Evolutionary conservation across 148 eudicot species (phyloP), one percentile per base, ranked within the genome.

Genomic region (Arctostaphylos glauca): DNA sequence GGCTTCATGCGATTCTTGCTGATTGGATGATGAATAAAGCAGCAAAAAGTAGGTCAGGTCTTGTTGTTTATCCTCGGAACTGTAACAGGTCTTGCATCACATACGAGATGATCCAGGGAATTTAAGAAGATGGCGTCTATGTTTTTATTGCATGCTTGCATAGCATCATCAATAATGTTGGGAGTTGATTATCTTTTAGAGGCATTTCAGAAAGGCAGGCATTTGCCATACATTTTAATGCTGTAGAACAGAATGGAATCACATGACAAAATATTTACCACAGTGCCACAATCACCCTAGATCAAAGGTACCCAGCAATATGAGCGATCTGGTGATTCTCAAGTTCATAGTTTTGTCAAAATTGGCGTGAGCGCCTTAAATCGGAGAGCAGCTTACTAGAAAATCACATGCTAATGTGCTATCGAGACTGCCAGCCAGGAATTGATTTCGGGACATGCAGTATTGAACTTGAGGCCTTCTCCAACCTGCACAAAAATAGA

Each of bases 381-480:
- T n/a, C 18, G 5, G 16, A 16, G 9, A 59, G 55, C 38, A 62
- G 72, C 85, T 77, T 83, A 78, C 81, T n/a, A 53, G 81, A 67
- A 68, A 53, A 54, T 31, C 38, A 31, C 38, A 31, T 31, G 38
- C 55, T 54, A 55, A 43, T 67, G 64, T 82, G 74, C 79, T 82
- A 89, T 80, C 91, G 84, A 77, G 87, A 79, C 70, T 84, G 89
- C 91, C 91, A 89, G 25, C 89, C 86, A 53, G 89, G 56, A 58
- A 87, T 85, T 38, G 91, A 87, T 87, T 81, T 86, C 41, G 89
- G 85, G 74, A 89, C 84, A 43, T 56, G 79, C 70, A 81, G 71
- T 49, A 86, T 80, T 12, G 91, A 21, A 78, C 59, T 87, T 68
- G 87, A 76, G 81, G 73, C 74, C 76, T 74, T 89, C 49, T 89